A percentile compares a stretch with the other conserved stretches of the same genome.
These are phyloP conservation scores for Dictyophora rubrovolvata DNA, from an alignment of 768 basidiomycete species.

Conservation along the genomic window DNA sequence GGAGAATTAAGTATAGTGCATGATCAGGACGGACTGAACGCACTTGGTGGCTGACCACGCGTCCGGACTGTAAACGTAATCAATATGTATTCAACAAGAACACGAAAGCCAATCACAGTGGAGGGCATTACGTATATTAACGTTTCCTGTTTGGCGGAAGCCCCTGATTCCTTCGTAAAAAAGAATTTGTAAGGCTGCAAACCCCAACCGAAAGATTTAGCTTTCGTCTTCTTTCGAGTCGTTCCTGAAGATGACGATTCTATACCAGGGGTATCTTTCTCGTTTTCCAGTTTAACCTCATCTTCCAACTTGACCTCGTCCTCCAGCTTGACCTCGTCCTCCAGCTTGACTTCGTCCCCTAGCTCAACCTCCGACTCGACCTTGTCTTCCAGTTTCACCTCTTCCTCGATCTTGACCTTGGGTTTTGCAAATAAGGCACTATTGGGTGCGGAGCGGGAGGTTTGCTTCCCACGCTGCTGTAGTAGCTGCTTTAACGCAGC, in stretches of 20 bases:
- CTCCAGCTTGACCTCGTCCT: neutral
- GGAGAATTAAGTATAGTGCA: neutral
- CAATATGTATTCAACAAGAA: neutral
- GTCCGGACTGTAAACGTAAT: conserved; percentile 34
- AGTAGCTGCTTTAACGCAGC: conserved; percentile 25
- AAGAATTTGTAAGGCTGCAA: conserved; percentile 43
- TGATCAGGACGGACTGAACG: conserved; percentile 11
- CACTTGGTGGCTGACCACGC: conserved; percentile 65
- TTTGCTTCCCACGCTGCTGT: conserved; percentile 5
- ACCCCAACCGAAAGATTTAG: conserved; percentile 23
- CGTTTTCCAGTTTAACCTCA: neutral
- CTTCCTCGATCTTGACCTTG: too few species aligned
- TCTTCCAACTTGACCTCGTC: conserved; percentile 11
- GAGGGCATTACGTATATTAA: conserved; percentile 14
- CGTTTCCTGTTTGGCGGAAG: neutral
- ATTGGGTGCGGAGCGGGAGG: too few species aligned
- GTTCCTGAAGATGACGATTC: neutral
- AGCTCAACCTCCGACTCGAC: neutral
- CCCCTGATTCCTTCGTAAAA: conserved; percentile 17
- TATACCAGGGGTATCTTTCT: neutral
- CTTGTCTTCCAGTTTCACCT: too few species aligned
- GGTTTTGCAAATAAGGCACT: neutral
- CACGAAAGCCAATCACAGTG: conserved; percentile 2
- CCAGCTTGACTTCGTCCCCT: neutral
- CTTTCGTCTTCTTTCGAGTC: conserved; percentile 4